These are phyloP conservation scores for Malassezia brasiliensis DNA, from an alignment of 1,284 basidiomycete genomes.

Conservation along the genomic window DNA sequence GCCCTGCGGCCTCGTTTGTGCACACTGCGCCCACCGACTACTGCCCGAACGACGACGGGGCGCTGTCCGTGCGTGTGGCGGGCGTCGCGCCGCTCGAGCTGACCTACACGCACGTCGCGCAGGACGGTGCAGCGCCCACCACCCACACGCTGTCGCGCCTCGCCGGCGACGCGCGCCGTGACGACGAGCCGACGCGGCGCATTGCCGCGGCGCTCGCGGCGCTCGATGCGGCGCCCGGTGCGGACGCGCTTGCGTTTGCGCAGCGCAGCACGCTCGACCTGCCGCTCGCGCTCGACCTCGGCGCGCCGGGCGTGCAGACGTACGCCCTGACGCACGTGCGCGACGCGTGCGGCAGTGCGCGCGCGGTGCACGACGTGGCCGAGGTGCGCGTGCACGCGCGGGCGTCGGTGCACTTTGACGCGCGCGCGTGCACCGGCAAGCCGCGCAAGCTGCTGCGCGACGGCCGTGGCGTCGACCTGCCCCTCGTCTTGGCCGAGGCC, in stretches of 20 bases:
- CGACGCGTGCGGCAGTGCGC: conserved; percentile 43
- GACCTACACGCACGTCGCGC: conserved; percentile 26
- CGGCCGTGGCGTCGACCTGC: conserved; percentile 18
- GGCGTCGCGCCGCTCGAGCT: conserved; percentile 39
- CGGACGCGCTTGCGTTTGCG: not conserved
- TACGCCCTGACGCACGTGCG: conserved; percentile 30
- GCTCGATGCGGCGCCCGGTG: not conserved
- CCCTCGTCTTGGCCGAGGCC: conserved; percentile 20
- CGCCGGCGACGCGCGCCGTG: not conserved
- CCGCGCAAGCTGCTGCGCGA: conserved; percentile 64
- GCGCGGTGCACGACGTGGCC: not conserved
- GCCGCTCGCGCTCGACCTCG: conserved; percentile 33
- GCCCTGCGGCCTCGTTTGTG: conserved; percentile 34
- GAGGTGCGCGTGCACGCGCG: conserved; percentile 63
- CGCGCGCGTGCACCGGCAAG: conserved; percentile 58
- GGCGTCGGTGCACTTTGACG: conserved; percentile 63
- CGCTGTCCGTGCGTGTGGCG: conserved; percentile 28
- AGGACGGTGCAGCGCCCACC: not conserved
- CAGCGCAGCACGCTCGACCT: conserved; percentile 23
- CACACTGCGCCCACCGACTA: conserved; percentile 15
- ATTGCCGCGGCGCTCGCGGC: not conserved
- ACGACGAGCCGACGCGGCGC: not conserved
- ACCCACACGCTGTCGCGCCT: conserved; percentile 5
- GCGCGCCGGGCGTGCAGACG: conserved; percentile 27
- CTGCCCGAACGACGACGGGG: conserved; percentile 35